These are phyloP conservation scores for Mimosa bimucronata DNA, from an alignment of 306 rosid genomes.

Conservation along the genomic window DNA sequence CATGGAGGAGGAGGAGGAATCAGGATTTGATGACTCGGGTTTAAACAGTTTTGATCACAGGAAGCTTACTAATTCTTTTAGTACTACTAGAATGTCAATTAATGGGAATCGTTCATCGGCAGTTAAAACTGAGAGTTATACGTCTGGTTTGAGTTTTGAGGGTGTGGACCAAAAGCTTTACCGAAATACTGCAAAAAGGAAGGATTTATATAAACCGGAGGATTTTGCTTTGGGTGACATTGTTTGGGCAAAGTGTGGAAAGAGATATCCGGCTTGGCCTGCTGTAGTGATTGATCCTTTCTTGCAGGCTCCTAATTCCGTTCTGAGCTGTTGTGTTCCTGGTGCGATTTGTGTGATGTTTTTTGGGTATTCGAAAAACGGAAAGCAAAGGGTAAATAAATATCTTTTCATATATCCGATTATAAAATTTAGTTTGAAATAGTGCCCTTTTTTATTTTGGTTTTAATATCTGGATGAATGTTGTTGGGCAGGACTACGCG, in stretches of 20 bases:
- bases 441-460: not conserved
- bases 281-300: constrained; percentile 92
- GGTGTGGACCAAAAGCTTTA: constrained; percentile 39
- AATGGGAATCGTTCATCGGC: constrained; percentile 17
- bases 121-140: constrained; percentile 41
- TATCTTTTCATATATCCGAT: not conserved
- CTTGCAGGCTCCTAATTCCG: constrained; percentile 81
- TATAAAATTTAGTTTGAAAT: constrained; percentile 17
- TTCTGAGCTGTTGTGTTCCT: constrained; percentile 70
- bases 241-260: constrained; percentile 97
- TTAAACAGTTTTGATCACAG: constrained; percentile 34
- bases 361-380: constrained; percentile 87
- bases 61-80: constrained; percentile 38
- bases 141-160: constrained; percentile 51
- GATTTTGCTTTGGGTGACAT: constrained; percentile 91
- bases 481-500: constrained; percentile 80
- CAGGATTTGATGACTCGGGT: constrained; percentile 33
- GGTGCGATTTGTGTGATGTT: constrained; percentile 90
- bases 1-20: constrained; percentile 45
- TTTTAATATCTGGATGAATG: constrained; percentile 17
- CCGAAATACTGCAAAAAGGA: constrained; percentile 52
- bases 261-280: constrained; percentile 96
- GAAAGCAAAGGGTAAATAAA: constrained; percentile 80
- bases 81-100: constrained; percentile 14
- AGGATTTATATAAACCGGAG: constrained; percentile 67